phyloP scores from a whole-genome alignment of 2,329 filamentous ascomycete genomes.

The Penicillium sp. region DNA sequence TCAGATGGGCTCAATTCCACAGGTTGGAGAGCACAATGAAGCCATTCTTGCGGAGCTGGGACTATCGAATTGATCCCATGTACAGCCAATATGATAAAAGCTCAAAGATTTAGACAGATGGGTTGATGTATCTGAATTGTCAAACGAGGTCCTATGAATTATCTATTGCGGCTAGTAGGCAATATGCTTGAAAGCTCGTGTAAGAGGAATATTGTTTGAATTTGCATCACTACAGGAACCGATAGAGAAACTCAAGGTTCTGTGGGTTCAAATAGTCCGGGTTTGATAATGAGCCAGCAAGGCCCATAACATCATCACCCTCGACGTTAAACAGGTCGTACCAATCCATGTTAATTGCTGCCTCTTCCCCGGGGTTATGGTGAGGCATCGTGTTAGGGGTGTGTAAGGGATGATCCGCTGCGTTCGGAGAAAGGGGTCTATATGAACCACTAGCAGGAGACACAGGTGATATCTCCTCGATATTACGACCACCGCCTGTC shows the following conservation, averaged over 20 bases:
- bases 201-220: background rate
- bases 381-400: constrained; percentile 3
- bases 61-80: background rate
- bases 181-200: background rate
- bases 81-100: background rate
- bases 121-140: background rate
- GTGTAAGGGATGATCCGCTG: constrained; percentile 4
- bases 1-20: constrained; percentile 43
- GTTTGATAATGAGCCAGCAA: constrained; percentile 30
- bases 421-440: background rate
- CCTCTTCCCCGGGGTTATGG: constrained; percentile 13
- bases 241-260: constrained; percentile 33
- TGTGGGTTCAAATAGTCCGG: constrained; percentile 31
- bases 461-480: constrained; percentile 1
- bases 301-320: constrained; percentile 29
- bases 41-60: constrained; percentile 49
- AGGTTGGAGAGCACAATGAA: constrained; percentile 52
- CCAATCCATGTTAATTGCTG: constrained; percentile 26
- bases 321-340: constrained; percentile 32
- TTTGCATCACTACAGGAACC: constrained; percentile 23
- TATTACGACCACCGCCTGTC: background rate
- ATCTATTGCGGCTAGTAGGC: background rate
- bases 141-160: background rate
- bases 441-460: background rate
- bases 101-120: background rate